Conservation (phyloP, 345 rosid genomes). For the Populus deltoides region DNA sequence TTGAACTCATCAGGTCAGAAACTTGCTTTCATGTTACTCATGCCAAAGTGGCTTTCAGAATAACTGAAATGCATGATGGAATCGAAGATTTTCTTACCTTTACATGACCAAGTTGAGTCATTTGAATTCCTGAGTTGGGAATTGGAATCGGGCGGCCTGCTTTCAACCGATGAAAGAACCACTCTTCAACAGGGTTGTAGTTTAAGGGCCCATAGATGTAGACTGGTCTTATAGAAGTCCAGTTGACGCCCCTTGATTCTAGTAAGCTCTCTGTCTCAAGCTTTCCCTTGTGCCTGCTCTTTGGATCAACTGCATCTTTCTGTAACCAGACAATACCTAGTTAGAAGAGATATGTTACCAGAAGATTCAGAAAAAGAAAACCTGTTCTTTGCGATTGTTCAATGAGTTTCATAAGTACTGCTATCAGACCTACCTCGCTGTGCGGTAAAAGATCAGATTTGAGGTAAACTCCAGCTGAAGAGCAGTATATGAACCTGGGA, state of each 20-base stretch:
- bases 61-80: not conserved
- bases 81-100: slow-evolving; percentile 51
- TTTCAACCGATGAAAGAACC: slow-evolving; percentile 95
- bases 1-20: slow-evolving; percentile 15
- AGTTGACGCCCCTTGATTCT: slow-evolving; percentile 68
- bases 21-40: not conserved
- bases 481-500: slow-evolving; percentile 84
- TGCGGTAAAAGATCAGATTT: slow-evolving; percentile 87
- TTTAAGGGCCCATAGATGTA: slow-evolving; percentile 95
- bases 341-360: not conserved
- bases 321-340: slow-evolving; percentile 17
- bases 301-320: slow-evolving; percentile 91
- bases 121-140: slow-evolving; percentile 78
- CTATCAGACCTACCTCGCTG: slow-evolving; percentile 51
- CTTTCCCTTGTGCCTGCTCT: slow-evolving; percentile 99
- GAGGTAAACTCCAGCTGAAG: slow-evolving; percentile 93
- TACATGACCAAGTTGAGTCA: slow-evolving; percentile 91
- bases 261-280: slow-evolving; percentile 75
- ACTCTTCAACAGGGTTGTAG: slow-evolving; percentile 97
- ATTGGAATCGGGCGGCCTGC: slow-evolving; percentile 93
- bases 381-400: no score
- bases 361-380: no score
- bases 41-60: not conserved
- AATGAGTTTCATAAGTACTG: not conserved
- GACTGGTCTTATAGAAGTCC: slow-evolving; percentile 91